Conservation (phyloP, 2,329 filamentous ascomycete genomes). For the Sarocladiaceae sp. region DNA sequence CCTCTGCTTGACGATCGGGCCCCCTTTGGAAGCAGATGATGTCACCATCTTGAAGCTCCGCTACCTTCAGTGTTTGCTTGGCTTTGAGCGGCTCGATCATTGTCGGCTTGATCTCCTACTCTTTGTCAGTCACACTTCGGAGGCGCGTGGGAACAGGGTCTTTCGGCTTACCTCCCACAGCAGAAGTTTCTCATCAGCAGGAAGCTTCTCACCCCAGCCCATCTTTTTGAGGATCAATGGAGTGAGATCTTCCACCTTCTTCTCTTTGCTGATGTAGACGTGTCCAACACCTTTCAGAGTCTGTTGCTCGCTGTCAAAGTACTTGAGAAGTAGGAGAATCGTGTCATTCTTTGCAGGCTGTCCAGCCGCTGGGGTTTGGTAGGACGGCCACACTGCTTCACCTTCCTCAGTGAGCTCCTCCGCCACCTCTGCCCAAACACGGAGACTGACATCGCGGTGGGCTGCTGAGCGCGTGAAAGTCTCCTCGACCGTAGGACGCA, state of each 20-base stretch:
- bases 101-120: constrained; percentile 83
- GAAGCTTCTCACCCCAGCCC: constrained; percentile 74
- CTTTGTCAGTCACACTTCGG: not conserved
- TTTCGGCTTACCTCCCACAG: constrained; percentile 65
- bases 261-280: constrained; percentile 79
- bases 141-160: not conserved
- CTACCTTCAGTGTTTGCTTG: constrained; percentile 81
- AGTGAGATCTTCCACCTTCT: constrained; percentile 80
- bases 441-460: constrained; percentile 64
- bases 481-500: constrained; percentile 72
- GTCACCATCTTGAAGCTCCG: constrained; percentile 94
- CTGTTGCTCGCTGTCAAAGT: constrained; percentile 77
- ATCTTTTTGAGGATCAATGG: constrained; percentile 74
- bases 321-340: constrained; percentile 86
- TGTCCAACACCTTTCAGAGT: constrained; percentile 71
- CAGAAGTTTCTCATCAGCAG: constrained; percentile 52
- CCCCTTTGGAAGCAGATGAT: constrained; percentile 88
- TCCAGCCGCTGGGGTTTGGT: constrained; percentile 50
- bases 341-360: constrained; percentile 49
- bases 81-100: constrained; percentile 96
- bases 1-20: constrained; percentile 39
- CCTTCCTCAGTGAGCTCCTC: constrained; percentile 62
- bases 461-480: constrained; percentile 45
- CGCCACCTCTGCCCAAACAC: constrained; percentile 80
- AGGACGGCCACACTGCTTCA: constrained; percentile 64